Percentiles rank a stretch among this genome's conserved stretches.
Evolutionary conservation across 2,329 filamentous ascomycete genomes (phyloP).

Genomic region (Cytospora piceae): DNA sequence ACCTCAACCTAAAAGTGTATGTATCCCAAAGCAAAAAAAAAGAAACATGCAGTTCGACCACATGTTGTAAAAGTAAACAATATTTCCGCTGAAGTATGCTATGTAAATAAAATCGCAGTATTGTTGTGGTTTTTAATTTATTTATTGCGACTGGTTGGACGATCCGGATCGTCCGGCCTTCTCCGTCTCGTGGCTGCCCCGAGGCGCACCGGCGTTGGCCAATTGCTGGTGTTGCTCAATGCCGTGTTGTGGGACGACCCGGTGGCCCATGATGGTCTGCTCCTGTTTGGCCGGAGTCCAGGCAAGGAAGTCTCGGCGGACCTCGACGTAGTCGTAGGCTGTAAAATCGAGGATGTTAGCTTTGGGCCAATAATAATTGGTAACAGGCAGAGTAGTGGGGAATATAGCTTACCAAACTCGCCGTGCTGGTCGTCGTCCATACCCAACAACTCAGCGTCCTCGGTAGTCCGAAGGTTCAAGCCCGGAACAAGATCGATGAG

Average conservation of each 20-base stretch:
- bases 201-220: slow-evolving; percentile 32
- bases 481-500: slow-evolving; percentile 76
- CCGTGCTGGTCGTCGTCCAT: slow-evolving; percentile 92
- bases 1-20: slow-evolving; percentile 4
- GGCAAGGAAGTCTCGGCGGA: slow-evolving; percentile 83
- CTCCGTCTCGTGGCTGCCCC: slow-evolving; percentile 26
- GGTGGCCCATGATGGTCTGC: slow-evolving; percentile 60
- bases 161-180: slow-evolving; percentile 25
- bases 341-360: slow-evolving; percentile 1
- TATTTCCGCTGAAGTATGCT: slow-evolving; percentile 1
- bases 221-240: slow-evolving; percentile 72
- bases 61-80: not conserved
- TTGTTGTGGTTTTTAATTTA: not conserved
- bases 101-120: not conserved
- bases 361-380: not conserved
- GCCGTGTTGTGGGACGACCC: slow-evolving; percentile 70
- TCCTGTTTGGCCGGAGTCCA: slow-evolving; percentile 79
- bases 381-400: not conserved
- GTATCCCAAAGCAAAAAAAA: slow-evolving; percentile 12
- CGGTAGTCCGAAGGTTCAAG: slow-evolving; percentile 76
- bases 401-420: slow-evolving; percentile 62
- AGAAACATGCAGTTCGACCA: not conserved
- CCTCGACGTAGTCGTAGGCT: slow-evolving; percentile 83
- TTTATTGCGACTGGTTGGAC: slow-evolving; percentile 22
- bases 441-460: slow-evolving; percentile 81